These are phyloP conservation scores for Mercurialis annua DNA, from an alignment of 345 rosid genomes.

Conservation along the genomic window DNA sequence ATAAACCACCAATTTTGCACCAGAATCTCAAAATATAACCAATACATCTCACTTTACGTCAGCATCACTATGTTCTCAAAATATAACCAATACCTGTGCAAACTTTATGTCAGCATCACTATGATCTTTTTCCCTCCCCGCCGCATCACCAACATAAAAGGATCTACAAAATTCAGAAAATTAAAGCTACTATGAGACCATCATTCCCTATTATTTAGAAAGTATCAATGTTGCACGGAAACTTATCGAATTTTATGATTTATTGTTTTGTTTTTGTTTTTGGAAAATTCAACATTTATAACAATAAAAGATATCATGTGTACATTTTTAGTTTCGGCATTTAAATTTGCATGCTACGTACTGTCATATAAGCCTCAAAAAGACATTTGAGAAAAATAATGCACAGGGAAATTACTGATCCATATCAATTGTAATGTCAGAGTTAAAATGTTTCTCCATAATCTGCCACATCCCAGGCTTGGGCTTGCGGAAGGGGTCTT, in stretches of 20 bases:
- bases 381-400: neutral
- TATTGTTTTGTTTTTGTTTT: too few relatives aligned
- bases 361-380: neutral
- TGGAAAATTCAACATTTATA: too few relatives aligned
- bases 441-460: constrained; percentile 81
- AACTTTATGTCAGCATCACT: constrained; percentile 85
- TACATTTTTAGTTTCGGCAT: too few relatives aligned
- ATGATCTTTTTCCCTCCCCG: constrained; percentile 77
- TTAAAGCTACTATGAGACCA: neutral
- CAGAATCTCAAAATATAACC: neutral
- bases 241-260: too few relatives aligned
- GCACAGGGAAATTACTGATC: constrained; percentile 52
- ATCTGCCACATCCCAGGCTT: constrained; percentile 88
- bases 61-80: constrained; percentile 74
- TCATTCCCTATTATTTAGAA: neutral
- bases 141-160: constrained; percentile 96
- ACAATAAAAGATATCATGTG: too few relatives aligned
- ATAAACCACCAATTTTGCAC: neutral
- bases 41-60: constrained; percentile 39
- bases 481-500: constrained; percentile 83
- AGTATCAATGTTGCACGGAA: too few relatives aligned
- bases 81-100: constrained; percentile 56
- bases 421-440: constrained; percentile 72
- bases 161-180: constrained; percentile 45
- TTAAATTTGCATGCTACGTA: too few relatives aligned